These are phyloP conservation scores for Croton laevigatus DNA, from an alignment of 441 rosid species.

Conservation along the genomic window DNA sequence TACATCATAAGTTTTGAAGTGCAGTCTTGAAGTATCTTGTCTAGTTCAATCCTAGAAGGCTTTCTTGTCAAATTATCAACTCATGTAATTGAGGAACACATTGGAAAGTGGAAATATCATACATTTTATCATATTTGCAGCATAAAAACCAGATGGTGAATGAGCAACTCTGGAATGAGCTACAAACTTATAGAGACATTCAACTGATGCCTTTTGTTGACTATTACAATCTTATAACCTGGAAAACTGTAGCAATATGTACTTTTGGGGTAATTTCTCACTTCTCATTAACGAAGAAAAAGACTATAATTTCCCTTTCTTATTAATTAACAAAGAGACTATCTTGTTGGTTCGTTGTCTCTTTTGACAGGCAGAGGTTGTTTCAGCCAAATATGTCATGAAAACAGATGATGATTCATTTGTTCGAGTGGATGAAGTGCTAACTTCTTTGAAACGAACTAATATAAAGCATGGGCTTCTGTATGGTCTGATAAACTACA, in stretches of 20 bases:
- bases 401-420: slow-evolving; percentile 98
- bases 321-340: neutral
- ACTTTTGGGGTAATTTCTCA: slow-evolving; percentile 71
- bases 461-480: slow-evolving; percentile 53
- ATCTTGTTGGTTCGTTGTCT: neutral
- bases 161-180: slow-evolving; percentile 92
- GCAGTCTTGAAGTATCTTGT: neutral
- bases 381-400: slow-evolving; percentile 80
- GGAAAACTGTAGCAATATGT: slow-evolving; percentile 96
- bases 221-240: slow-evolving; percentile 89
- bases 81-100: slow-evolving; percentile 7
- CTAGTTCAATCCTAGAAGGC: neutral
- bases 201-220: slow-evolving; percentile 98
- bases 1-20: neutral
- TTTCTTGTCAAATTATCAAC: neutral
- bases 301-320: neutral
- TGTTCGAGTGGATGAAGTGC: slow-evolving; percentile 86
- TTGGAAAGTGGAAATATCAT: neutral
- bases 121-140: slow-evolving; percentile 38
- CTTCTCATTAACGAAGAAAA: neutral
- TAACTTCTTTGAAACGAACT: slow-evolving; percentile 58
- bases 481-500: slow-evolving; percentile 77
- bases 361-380: slow-evolving; percentile 60
- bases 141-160: slow-evolving; percentile 89
- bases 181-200: slow-evolving; percentile 71